phyloP scores from a whole-genome alignment of 768 basidiomycete genomes.

The Tricholoma sp. region DNA sequence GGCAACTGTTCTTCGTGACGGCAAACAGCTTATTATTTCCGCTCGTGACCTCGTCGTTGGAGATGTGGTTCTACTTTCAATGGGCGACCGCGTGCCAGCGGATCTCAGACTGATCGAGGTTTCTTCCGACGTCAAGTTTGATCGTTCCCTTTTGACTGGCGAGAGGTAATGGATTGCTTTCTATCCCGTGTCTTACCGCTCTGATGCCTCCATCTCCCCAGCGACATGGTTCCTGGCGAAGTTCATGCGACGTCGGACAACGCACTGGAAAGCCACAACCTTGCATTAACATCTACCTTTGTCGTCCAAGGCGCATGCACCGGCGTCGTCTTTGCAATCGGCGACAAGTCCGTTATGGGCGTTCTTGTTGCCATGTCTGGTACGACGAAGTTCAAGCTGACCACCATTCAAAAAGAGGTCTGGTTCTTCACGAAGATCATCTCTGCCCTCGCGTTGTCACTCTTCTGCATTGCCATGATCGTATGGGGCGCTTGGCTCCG shows the following conservation, averaged over 20 bases:
- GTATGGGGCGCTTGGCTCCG: neutral
- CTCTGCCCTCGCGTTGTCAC: constrained; percentile 27
- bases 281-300: neutral
- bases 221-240: constrained; percentile 14
- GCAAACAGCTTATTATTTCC: constrained; percentile 31
- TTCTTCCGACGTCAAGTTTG: constrained; percentile 54
- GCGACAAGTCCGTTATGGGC: neutral
- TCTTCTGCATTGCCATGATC: neutral
- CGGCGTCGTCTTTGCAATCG: neutral
- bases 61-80: constrained; percentile 55
- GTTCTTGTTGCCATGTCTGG: neutral
- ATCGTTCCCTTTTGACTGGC: constrained; percentile 62
- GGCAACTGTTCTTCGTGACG: neutral
- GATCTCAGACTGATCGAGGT: constrained; percentile 61
- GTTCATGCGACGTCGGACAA: constrained; percentile 29
- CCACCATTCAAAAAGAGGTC: constrained; percentile 22
- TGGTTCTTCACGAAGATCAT: constrained; percentile 43
- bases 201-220: neutral
- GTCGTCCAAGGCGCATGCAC: neutral
- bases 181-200: neutral
- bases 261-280: constrained; percentile 23
- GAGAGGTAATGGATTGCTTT: constrained; percentile 32
- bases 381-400: neutral
- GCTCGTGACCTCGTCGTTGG: constrained; percentile 64
- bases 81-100: constrained; percentile 69